Percentiles rank a stretch among this genome's conserved stretches.
These are phyloP conservation scores for Ambrosia hybrid DNA, from an alignment of 140 eudicot genomes.

Conservation along the genomic window DNA sequence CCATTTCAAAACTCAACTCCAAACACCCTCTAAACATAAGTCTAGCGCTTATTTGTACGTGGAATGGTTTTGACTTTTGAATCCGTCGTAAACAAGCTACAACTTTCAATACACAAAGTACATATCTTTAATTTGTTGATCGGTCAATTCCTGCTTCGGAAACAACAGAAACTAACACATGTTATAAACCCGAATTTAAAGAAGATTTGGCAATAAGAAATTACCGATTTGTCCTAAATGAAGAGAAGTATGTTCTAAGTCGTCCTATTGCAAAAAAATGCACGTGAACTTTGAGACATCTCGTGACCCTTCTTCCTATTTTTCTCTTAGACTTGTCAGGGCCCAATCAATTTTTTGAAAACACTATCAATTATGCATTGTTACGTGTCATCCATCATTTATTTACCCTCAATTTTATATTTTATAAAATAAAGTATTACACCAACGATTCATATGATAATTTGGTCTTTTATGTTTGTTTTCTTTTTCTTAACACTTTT, in stretches of 20 bases:
- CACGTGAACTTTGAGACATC: conserved; percentile 38
- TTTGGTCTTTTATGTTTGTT: too few species aligned
- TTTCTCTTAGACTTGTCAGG: conserved; percentile 40
- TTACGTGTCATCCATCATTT: conserved; percentile 16
- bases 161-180: conserved; percentile 1
- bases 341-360: conserved; percentile 28
- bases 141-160: not conserved
- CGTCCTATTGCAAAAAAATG: conserved; percentile 29
- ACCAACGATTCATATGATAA: too few species aligned
- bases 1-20: too few species aligned
- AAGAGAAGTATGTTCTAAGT: conserved; percentile 13
- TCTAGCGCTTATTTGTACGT: too few species aligned
- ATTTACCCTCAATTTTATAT: not conserved
- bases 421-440: too few species aligned
- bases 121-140: conserved; percentile 1
- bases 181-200: conserved; percentile 2
- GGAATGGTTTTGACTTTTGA: too few species aligned
- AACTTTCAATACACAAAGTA: not conserved
- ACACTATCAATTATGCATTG: conserved; percentile 26
- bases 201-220: conserved; percentile 5
- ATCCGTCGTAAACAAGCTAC: not conserved
- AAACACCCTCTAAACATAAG: too few species aligned
- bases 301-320: conserved; percentile 34
- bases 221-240: conserved; percentile 16
- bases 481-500: too few species aligned